Conservation (phyloP, 108 stramenopile genomes). For the Schizochytrium sp. region DNA sequence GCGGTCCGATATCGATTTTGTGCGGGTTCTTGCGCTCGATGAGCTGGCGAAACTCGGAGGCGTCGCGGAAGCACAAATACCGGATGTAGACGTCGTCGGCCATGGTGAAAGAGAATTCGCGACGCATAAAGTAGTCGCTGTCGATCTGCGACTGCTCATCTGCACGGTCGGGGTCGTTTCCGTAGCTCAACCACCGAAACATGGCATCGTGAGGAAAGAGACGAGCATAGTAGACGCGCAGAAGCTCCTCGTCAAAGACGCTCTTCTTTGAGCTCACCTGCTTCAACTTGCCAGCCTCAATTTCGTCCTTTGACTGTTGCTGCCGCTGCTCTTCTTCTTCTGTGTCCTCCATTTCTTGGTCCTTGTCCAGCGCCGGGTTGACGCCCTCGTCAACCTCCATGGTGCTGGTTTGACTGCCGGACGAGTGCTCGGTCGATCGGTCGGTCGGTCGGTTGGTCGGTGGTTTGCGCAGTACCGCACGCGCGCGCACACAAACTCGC, state of each 20-base stretch:
- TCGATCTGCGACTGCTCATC: conserved; percentile 16
- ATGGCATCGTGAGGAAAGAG: conserved; percentile 79
- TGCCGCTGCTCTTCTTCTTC: background rate
- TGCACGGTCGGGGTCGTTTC: conserved; percentile 18
- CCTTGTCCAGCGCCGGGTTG: background rate
- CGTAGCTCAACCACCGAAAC: conserved; percentile 61
- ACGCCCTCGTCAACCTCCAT: background rate
- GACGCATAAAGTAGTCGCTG: conserved; percentile 44
- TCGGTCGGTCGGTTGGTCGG: too few relatives aligned
- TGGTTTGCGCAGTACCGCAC: too few relatives aligned
- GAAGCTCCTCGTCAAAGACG: conserved; percentile 72
- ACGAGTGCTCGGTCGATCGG: too few relatives aligned
- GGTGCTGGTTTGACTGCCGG: background rate
- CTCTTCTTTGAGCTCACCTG: background rate
- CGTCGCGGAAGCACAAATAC: conserved; percentile 71
- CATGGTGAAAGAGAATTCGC: conserved; percentile 96
- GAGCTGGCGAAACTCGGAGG: conserved; percentile 57
- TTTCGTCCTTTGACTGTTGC: background rate
- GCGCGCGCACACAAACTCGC: too few relatives aligned
- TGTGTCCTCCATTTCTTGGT: background rate
- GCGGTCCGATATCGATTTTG: conserved; percentile 98
- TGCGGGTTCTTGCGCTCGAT: conserved; percentile 75
- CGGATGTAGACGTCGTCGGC: conserved; percentile 95
- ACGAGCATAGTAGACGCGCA: conserved; percentile 74
- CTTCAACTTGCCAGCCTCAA: background rate